phyloP scores from a whole-genome alignment of 441 rosid species.

The Gossypium davidsonii region DNA sequence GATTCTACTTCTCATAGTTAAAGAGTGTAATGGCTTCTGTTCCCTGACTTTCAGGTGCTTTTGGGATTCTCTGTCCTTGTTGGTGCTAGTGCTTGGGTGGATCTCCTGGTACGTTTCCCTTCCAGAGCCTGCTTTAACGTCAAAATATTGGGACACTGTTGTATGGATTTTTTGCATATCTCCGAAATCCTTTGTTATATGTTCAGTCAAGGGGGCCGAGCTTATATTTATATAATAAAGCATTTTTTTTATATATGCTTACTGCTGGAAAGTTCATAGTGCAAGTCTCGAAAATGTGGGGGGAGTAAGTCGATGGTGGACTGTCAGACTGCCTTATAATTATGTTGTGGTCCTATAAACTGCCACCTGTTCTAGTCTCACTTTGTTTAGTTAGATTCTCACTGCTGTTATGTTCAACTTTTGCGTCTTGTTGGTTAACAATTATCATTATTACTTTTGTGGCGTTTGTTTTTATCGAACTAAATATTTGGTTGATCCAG shows the following conservation, averaged over 20 bases:
- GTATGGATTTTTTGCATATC: neutral
- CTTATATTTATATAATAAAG: neutral
- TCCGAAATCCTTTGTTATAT: neutral
- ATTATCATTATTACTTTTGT: neutral
- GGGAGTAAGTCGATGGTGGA: neutral
- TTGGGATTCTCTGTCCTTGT: slow-evolving; percentile 95
- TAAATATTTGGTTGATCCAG: slow-evolving; percentile 31
- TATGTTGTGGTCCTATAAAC: neutral
- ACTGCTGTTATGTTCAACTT: neutral
- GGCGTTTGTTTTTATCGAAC: neutral
- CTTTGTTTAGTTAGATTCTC: slow-evolving; percentile 2
- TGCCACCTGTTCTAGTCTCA: slow-evolving; percentile 1
- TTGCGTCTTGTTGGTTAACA: neutral
- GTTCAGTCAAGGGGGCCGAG: neutral
- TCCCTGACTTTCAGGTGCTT: slow-evolving; percentile 18
- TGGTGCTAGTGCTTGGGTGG: slow-evolving; percentile 98
- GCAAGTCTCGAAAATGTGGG: neutral
- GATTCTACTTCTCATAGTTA: neutral
- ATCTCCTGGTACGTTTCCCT: slow-evolving; percentile 61
- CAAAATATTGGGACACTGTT: neutral
- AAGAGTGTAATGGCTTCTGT: neutral
- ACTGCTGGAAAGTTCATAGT: neutral
- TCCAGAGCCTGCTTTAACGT: neutral
- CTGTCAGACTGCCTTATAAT: neutral
- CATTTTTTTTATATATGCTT: neutral